A percentile compares a stretch with the other conserved stretches of the same genome.
Evolutionary conservation across 2,329 filamentous ascomycete genomes (phyloP).

Genomic region (Diaporthe caulivora): DNA sequence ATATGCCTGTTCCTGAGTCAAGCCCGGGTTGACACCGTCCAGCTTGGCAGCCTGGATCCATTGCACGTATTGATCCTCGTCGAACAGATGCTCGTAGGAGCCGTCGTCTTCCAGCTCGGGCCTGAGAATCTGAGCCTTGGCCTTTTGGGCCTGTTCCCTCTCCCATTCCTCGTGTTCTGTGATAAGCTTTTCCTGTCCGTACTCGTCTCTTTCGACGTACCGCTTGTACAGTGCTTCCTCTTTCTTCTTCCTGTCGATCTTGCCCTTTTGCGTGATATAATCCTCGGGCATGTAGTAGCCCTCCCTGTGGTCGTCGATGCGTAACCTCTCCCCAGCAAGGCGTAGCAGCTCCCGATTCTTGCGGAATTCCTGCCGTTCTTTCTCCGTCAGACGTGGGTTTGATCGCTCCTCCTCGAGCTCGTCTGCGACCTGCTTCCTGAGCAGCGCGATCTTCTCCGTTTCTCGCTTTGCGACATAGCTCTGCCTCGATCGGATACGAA

Average conservation of each 20-base stretch:
- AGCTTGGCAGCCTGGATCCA: slow-evolving; percentile 69
- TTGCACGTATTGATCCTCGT: slow-evolving; percentile 88
- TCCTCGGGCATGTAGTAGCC: slow-evolving; percentile 95
- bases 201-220: slow-evolving; percentile 88
- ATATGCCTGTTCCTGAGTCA: slow-evolving; percentile 83
- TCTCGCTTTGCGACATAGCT: slow-evolving; percentile 96
- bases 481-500: slow-evolving; percentile 87
- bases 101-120: slow-evolving; percentile 81
- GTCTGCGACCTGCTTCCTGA: slow-evolving; percentile 90
- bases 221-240: slow-evolving; percentile 90
- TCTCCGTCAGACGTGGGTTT: slow-evolving; percentile 79
- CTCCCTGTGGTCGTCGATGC: slow-evolving; percentile 91
- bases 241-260: slow-evolving; percentile 88
- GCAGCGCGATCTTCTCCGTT: slow-evolving; percentile 83
- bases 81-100: slow-evolving; percentile 93
- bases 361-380: slow-evolving; percentile 88
- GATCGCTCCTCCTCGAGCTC: slow-evolving; percentile 85
- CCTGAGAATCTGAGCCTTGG: slow-evolving; percentile 85
- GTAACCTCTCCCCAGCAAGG: slow-evolving; percentile 84
- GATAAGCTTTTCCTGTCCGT: slow-evolving; percentile 88
- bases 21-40: slow-evolving; percentile 77
- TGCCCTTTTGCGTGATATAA: slow-evolving; percentile 93
- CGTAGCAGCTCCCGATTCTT: slow-evolving; percentile 86
- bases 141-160: slow-evolving; percentile 86
- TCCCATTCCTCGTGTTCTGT: slow-evolving; percentile 99